A percentile compares a stretch with the other conserved stretches of the same genome.
Evolutionary conservation across 495 filamentous ascomycete species (phyloP).

Genomic region (Neurospora sp.): DNA sequence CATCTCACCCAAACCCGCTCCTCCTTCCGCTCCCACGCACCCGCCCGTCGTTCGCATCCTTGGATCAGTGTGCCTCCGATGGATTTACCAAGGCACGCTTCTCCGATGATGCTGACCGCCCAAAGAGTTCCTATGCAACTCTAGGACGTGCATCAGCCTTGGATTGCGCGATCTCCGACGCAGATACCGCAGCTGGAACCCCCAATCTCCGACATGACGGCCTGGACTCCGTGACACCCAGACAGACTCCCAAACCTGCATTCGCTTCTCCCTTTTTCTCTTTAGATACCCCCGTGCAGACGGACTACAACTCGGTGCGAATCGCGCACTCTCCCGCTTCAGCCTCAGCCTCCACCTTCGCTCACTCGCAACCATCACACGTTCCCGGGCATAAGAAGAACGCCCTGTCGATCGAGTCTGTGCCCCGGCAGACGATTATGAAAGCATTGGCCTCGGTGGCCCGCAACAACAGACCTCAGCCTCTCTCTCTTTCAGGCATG

Average conservation of each 20-base stretch:
- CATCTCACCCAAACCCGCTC: constrained; percentile 6
- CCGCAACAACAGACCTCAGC: constrained; percentile 48
- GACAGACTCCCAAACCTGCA: constrained; percentile 1
- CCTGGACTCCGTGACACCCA: not conserved
- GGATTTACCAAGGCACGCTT: constrained; percentile 14
- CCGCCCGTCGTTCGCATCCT: constrained; percentile 1
- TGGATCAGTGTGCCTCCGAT: constrained; percentile 6
- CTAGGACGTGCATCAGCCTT: constrained; percentile 2
- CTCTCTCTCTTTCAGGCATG: constrained; percentile 46
- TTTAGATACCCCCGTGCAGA: constrained; percentile 3
- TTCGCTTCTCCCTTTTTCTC: constrained; percentile 2
- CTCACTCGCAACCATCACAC: not conserved
- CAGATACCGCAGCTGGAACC: not conserved
- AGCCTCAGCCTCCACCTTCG: not conserved
- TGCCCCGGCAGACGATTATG: constrained; percentile 78
- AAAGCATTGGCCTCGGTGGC: constrained; percentile 74
- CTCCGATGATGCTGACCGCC: constrained; percentile 11
- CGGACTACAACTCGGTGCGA: constrained; percentile 2
- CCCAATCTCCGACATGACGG: constrained; percentile 8
- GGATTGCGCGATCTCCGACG: constrained; percentile 2
- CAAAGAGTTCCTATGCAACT: constrained; percentile 13
- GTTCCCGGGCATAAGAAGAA: constrained; percentile 44
- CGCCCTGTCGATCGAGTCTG: constrained; percentile 56
- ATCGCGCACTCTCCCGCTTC: constrained; percentile 1
- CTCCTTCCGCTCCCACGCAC: constrained; percentile 9